Percentiles rank a stretch among this genome's conserved stretches.
Evolutionary conservation across 441 rosid genomes (phyloP).

Genomic region (Bocquillonia castaneifolia): DNA sequence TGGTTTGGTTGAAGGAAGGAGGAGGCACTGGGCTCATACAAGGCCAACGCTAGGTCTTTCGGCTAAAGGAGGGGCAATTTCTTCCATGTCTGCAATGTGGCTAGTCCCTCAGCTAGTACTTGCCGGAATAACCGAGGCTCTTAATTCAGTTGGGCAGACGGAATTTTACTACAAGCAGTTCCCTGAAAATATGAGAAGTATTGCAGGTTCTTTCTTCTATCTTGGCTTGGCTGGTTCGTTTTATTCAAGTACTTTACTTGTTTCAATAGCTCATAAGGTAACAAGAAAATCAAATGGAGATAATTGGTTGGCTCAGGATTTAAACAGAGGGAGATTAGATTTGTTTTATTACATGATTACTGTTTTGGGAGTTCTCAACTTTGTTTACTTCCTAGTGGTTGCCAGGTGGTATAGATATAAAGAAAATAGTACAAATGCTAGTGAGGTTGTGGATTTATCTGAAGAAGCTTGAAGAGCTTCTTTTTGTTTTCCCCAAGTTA

Average conservation of each 20-base stretch:
- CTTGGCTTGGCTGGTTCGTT: conserved; percentile 25
- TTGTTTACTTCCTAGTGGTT: conserved; percentile 32
- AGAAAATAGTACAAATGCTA: background rate
- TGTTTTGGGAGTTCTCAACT: conserved; percentile 28
- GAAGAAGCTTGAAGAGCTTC: background rate
- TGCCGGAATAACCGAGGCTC: conserved; percentile 32
- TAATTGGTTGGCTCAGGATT: conserved; percentile 40
- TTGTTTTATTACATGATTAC: conserved; percentile 36
- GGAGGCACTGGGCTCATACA: conserved; percentile 31
- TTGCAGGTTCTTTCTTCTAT: conserved; percentile 33
- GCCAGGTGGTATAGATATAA: conserved; percentile 40
- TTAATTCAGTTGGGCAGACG: conserved; percentile 17
- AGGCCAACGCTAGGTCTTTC: conserved; percentile 24
- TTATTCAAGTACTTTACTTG: conserved; percentile 32
- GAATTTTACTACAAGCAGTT: conserved; percentile 37
- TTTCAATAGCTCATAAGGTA: conserved; percentile 31
- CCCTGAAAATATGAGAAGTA: conserved; percentile 47
- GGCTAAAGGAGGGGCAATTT: conserved; percentile 25
- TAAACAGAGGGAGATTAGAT: conserved; percentile 39
- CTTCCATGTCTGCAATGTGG: conserved; percentile 42
- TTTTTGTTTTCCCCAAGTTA: no score
- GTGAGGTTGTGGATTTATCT: background rate
- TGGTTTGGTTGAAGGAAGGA: conserved; percentile 30
- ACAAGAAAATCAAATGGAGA: conserved; percentile 14
- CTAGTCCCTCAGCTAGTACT: conserved; percentile 34